A percentile compares a stretch with the other conserved stretches of the same genome.
phyloP scores from a whole-genome alignment of 805 yeast species.

The Saccharomyces cerevisiae region DNA sequence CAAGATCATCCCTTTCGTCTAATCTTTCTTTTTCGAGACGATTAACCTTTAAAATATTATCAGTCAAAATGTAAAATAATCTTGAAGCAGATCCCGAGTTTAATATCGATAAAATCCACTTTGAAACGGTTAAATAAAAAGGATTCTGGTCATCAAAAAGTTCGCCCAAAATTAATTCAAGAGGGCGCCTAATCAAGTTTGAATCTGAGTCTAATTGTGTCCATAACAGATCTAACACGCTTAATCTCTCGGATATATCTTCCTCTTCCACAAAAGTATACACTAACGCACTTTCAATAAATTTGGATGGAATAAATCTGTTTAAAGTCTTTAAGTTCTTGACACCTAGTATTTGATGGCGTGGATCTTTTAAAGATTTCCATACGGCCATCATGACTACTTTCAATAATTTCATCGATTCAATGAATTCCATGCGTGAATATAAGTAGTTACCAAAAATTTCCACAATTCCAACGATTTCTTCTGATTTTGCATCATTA shows the following conservation, averaged over 20 bases:
- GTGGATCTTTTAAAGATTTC: slow-evolving; percentile 42
- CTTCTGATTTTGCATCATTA: slow-evolving; percentile 6
- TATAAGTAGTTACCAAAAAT: slow-evolving; percentile 27
- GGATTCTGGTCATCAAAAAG: slow-evolving; percentile 38
- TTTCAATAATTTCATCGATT: slow-evolving; percentile 18
- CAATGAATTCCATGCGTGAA: slow-evolving; percentile 19
- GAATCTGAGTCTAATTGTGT: slow-evolving; percentile 44
- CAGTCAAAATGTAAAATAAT: slow-evolving; percentile 50
- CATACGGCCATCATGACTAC: slow-evolving; percentile 41
- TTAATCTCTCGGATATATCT: slow-evolving; percentile 35
- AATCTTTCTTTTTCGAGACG: slow-evolving; percentile 28
- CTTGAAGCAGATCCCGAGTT: slow-evolving; percentile 51
- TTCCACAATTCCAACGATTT: slow-evolving; percentile 25
- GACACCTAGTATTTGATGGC: slow-evolving; percentile 62
- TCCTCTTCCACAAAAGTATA: slow-evolving; percentile 40
- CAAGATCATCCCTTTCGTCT: slow-evolving; percentile 49
- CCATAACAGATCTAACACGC: slow-evolving; percentile 66
- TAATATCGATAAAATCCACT: slow-evolving; percentile 41
- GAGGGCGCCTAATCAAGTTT: slow-evolving; percentile 45
- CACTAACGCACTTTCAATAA: slow-evolving; percentile 68
- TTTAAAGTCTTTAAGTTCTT: slow-evolving; percentile 56
- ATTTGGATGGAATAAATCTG: slow-evolving; percentile 40
- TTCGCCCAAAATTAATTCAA: slow-evolving; percentile 62
- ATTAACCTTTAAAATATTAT: slow-evolving; percentile 41
- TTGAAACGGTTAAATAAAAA: slow-evolving; percentile 35